A percentile compares a stretch with the other conserved stretches of the same genome.
phyloP scores from a whole-genome alignment of 768 basidiomycete species.

The Auriscalpium vulgare region DNA sequence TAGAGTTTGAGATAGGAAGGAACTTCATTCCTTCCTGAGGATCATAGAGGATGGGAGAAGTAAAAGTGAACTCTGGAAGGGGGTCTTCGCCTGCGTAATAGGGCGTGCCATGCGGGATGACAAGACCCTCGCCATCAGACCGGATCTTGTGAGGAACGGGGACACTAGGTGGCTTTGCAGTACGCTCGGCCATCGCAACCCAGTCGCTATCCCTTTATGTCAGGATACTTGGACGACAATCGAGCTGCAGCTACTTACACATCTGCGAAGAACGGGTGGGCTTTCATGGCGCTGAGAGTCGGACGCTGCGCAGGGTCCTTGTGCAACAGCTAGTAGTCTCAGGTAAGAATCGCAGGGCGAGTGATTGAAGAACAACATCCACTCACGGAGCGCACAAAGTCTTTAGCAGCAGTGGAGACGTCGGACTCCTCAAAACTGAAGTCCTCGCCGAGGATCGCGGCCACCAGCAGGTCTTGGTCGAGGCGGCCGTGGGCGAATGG shows the following conservation, averaged over 20 bases:
- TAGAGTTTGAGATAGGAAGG: too few relatives aligned
- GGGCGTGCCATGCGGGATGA: not conserved
- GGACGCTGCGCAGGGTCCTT: not conserved
- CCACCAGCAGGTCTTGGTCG: not conserved
- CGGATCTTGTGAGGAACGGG: not conserved
- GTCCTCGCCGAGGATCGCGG: not conserved
- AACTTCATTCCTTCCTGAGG: too few relatives aligned
- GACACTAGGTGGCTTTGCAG: not conserved
- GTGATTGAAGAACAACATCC: not conserved
- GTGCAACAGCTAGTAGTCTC: not conserved
- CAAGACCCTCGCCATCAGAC: not conserved
- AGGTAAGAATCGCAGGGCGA: not conserved
- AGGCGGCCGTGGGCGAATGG: not conserved
- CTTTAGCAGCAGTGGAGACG: not conserved
- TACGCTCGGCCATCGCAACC: not conserved
- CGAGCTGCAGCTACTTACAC: not conserved
- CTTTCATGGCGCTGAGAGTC: not conserved
- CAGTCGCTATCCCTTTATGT: not conserved
- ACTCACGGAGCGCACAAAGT: not conserved
- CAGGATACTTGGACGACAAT: not conserved
- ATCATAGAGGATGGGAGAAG: not conserved
- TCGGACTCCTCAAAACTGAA: not conserved
- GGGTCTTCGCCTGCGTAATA: not conserved
- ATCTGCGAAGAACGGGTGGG: not conserved
- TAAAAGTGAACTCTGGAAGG: not conserved